Base-by-base conservation (phyloP, 2,329 filamentous ascomycete genomes). In the Colletotrichum musicola region DNA sequence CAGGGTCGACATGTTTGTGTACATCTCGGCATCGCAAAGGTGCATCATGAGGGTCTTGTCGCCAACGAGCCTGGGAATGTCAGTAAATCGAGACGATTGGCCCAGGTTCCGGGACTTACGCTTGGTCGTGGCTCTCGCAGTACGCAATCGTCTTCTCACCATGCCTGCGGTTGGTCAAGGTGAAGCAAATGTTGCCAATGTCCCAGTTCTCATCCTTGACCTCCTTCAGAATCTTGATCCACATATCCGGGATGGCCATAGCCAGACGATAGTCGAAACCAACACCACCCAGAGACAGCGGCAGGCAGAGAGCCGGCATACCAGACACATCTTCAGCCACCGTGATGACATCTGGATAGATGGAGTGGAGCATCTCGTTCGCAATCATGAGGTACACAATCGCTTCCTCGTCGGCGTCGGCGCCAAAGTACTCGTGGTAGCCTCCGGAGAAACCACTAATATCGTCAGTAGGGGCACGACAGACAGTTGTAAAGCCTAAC, bases 81-180 rank as follows among this genome's bases (percentile, higher is more conserved):
- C 22, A 67, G 69, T 25, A 47, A 16, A 10, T 22, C 12, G 7
- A 1, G 16, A 4, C 6, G 25, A 4, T n/a, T 13, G 16, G 2
- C 38, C 73, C 42, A 13, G 16, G 22, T 6, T 61, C 7, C 7
- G 30, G 6, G 35, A 87, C 93, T 84, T 86, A 97, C 92, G 96
- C 95, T 88, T 99, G 96, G 76, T 99, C 96, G 78, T 99, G 96
- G 74, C 93, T 97, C 79, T 99, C 96, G 68, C 93, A 94, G 77
- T 99, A 99, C 4, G 96, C 96, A 76, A 99, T 98, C 0, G 95
- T 98, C 87, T 98, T 98, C 81, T 99, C 96, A 54, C 95, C 95
- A 75, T 98, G 93, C 30, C 96, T 90, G 65, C 96, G 89, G 81
- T 99, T 98, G 22, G 93, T 97, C 68, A 99, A 83, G 0, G 94